These are phyloP conservation scores for Cucumis melo DNA, from an alignment of 306 rosid genomes.

Conservation along the genomic window DNA sequence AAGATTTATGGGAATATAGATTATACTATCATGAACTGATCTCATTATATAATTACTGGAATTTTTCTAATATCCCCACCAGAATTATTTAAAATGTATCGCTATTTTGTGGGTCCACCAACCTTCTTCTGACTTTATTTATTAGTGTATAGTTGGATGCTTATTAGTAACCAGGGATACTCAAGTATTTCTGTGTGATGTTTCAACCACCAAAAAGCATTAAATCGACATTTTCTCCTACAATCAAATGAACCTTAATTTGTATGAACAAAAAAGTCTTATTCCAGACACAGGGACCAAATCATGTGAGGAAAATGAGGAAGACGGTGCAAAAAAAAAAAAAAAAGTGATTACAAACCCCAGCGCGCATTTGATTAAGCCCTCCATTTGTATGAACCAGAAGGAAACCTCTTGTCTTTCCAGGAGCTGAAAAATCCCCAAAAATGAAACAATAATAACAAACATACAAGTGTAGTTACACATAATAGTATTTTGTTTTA, in stretches of 20 bases:
- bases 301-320: background rate
- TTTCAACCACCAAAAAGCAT: conserved; percentile 1
- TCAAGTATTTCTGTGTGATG: background rate
- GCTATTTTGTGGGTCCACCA: background rate
- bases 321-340: background rate
- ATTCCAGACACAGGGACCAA: background rate
- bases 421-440: no score
- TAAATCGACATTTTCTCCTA: background rate
- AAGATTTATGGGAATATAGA: background rate
- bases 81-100: background rate
- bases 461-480: no score
- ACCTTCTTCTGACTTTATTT: background rate
- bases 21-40: background rate
- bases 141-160: no score
- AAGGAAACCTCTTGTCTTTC: no score
- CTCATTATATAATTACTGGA: background rate
- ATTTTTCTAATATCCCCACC: background rate
- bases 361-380: no score
- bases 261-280: background rate
- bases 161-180: background rate
- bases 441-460: no score
- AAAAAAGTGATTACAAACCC: no score
- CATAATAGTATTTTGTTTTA: no score
- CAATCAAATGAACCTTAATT: background rate
- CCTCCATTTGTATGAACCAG: no score